Evolutionary conservation across 148 eudicot genomes (phyloP).

Genomic region (Fagopyrum esculentum): DNA sequence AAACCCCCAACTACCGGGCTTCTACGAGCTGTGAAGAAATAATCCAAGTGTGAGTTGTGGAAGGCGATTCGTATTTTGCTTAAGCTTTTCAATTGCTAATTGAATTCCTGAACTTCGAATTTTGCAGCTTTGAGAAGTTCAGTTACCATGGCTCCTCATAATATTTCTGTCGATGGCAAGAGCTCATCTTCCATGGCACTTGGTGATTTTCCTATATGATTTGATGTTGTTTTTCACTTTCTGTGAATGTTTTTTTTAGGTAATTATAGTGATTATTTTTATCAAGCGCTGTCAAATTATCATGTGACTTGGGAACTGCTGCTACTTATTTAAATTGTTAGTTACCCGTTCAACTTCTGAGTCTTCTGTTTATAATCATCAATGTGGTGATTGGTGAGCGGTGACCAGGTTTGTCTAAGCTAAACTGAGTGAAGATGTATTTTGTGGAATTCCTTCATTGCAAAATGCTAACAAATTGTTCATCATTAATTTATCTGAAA

Average conservation of each 20-base stretch:
- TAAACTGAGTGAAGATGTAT: background rate
- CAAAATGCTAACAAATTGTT: background rate
- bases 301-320: background rate
- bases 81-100: background rate
- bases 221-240: background rate
- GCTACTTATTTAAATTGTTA: background rate
- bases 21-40: background rate
- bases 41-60: background rate
- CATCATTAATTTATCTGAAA: background rate
- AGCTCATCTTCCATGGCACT: conserved; percentile 28
- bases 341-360: background rate
- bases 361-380: background rate
- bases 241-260: background rate
- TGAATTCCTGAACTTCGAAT: background rate
- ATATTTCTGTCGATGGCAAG: conserved; percentile 38
- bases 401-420: background rate
- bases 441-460: background rate
- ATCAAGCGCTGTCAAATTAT: background rate
- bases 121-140: conserved; percentile 1
- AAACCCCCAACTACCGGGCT: background rate
- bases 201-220: conserved; percentile 21
- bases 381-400: background rate
- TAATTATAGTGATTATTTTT: background rate
- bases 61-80: background rate
- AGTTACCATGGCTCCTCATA: conserved; percentile 38